Evolutionary conservation across 2,329 filamentous ascomycete species (phyloP).

Genomic region (Neocatenulostroma microsporum): DNA sequence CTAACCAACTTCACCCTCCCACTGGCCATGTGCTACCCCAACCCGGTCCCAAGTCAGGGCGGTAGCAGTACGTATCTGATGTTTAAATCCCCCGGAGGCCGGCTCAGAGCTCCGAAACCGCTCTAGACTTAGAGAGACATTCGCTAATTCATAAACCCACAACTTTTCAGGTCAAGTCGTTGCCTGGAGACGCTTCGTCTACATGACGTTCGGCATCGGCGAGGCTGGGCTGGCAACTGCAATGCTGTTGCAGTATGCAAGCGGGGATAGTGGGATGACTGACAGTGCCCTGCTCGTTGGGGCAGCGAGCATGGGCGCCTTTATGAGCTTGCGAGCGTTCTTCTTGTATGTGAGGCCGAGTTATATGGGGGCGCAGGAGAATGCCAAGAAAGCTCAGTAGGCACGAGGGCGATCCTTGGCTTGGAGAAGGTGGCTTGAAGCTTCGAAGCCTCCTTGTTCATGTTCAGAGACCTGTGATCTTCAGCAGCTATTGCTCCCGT

Average conservation of each 20-base stretch:
- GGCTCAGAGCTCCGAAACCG: too few species aligned
- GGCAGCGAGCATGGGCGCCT: constrained; percentile 10
- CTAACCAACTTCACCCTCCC: constrained; percentile 19
- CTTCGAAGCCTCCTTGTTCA: too few species aligned
- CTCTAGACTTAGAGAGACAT: too few species aligned
- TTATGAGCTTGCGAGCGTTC: constrained; percentile 13
- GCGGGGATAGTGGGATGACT: constrained; percentile 15
- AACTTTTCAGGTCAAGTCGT: too few species aligned
- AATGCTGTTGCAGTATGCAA: constrained; percentile 16
- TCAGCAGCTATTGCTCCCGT: too few species aligned
- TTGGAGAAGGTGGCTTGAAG: too few species aligned
- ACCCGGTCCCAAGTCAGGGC: constrained; percentile 11
- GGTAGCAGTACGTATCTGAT: too few species aligned
- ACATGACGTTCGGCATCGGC: constrained; percentile 17
- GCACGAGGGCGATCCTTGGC: too few species aligned
- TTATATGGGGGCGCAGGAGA: constrained; percentile 18
- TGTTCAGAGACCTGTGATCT: too few species aligned
- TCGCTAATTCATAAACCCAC: too few species aligned
- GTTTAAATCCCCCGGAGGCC: too few species aligned
- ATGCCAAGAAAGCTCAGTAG: constrained; percentile 13
- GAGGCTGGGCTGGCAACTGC: constrained; percentile 20
- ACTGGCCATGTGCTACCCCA: constrained; percentile 21
- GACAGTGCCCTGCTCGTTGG: constrained; percentile 10
- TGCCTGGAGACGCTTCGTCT: constrained; percentile 16
- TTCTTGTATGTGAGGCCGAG: constrained; percentile 18